Base-by-base conservation (phyloP, 352 stramenopile species). In the Globisporangium canariense region DNA sequence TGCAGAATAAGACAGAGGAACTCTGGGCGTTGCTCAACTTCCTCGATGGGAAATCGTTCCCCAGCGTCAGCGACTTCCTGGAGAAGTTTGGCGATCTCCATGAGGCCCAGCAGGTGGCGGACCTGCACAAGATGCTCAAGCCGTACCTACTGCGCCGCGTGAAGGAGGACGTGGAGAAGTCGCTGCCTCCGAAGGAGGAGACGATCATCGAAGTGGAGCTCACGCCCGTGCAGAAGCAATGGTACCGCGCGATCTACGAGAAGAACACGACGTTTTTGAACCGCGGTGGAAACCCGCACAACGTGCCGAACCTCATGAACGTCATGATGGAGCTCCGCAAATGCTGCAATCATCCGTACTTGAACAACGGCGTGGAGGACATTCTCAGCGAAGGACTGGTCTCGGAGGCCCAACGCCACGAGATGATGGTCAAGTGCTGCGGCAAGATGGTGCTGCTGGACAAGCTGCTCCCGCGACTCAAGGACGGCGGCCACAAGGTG, bases 361-460 rank as follows among this genome's bases (percentile, higher is more conserved):
- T 98, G 62, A 96, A 98, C 74, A 96, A 97, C 41, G 91, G 91
- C n/a, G 91, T 97, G 1, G 88, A 97, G 60, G 85, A 96, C 18
- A 86, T 91, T 55, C 62, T 95, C 50, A 93, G 89, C 64, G 87
- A 96, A 71, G 86, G 86, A 0, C 67, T 96, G 13, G 73, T 67
- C 14, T 87, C 84, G 2, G 87, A 96, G 50, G 72, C 67, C 0
- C 72, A 94, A 65, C 87, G 96, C 41, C 79, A 89, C 60, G 92
- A 98, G 43, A 93, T 97, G 79, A 87, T 99, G 64, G 94, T 99
- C 30, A 97, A 98, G 65, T 96, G 92, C 64, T 99, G 95, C 46
- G 98, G 98, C n/a, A 99, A 99, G 77, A 96, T 99, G 71, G 96
- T 99, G 62, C 69, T 99, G 28, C 85, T 99, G 25, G 98, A 99